Conservation (phyloP, 768 basidiomycete species). For the Suillus subaureus region DNA sequence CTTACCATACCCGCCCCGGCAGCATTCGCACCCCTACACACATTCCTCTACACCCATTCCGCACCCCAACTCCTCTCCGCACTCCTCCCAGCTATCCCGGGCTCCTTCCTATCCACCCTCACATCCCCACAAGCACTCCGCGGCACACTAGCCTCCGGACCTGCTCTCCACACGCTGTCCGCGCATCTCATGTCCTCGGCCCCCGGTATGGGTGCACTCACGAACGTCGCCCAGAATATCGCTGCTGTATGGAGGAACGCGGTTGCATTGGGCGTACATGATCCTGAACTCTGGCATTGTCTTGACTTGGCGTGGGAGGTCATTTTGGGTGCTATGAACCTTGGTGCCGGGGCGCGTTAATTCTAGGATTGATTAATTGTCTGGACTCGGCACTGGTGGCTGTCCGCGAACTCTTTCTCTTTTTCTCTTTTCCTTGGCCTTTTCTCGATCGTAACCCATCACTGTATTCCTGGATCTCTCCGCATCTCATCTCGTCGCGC, state of each 20-base stretch:
- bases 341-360: conserved; percentile 45
- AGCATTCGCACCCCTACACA: conserved; percentile 59
- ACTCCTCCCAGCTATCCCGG: conserved; percentile 43
- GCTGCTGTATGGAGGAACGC: conserved; percentile 76
- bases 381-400: conserved; percentile 12
- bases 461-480: conserved; percentile 17
- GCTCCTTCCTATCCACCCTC: conserved; percentile 31
- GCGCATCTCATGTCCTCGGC: conserved; percentile 52
- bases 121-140: conserved; percentile 34
- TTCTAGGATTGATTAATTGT: background rate
- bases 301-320: conserved; percentile 72
- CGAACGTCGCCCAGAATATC: conserved; percentile 49
- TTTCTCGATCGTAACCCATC: conserved; percentile 8
- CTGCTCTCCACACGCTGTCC: conserved; percentile 57
- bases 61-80: conserved; percentile 49
- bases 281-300: conserved; percentile 64
- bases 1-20: conserved; percentile 64
- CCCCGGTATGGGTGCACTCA: conserved; percentile 45
- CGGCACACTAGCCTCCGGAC: conserved; percentile 50
- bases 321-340: conserved; percentile 59
- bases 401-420: background rate
- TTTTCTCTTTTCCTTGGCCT: too few species aligned
- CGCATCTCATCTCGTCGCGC: conserved; percentile 27
- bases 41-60: conserved; percentile 70
- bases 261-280: conserved; percentile 67